Conservation (phyloP, 441 rosid genomes). For the Flueggea neowawraea region DNA sequence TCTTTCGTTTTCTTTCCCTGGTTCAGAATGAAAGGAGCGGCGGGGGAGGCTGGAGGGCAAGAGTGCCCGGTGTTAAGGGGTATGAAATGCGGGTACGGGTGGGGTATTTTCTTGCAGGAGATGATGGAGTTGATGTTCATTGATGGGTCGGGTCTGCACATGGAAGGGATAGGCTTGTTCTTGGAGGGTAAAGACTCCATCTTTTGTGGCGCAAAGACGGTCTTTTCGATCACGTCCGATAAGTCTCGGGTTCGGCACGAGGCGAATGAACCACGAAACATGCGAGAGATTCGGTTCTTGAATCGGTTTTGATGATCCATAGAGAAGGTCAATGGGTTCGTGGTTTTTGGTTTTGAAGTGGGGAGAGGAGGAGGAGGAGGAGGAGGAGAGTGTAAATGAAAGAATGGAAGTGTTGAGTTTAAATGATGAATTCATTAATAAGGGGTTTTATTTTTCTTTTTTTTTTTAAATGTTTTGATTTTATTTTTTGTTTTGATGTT, state of each 20-base stretch:
- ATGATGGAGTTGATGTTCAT: conserved; percentile 16
- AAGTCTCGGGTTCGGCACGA: conserved; percentile 58
- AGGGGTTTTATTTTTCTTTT: not conserved
- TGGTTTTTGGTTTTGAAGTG: not conserved
- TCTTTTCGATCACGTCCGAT: conserved; percentile 56
- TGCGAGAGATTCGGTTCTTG: conserved; percentile 57
- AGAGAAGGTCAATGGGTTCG: not conserved
- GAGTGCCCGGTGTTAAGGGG: conserved; percentile 19
- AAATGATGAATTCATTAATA: not conserved
- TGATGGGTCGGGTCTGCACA: conserved; percentile 36
- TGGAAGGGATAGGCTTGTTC: conserved; percentile 39
- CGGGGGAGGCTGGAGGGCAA: conserved; percentile 37
- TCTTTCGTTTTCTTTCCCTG: conserved; percentile 8
- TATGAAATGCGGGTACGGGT: conserved; percentile 22
- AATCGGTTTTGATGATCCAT: conserved; percentile 53
- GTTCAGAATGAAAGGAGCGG: conserved; percentile 24
- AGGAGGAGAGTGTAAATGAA: not conserved
- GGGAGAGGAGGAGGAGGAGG: not conserved
- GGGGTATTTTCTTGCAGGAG: conserved; percentile 27
- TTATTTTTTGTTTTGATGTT: too few species aligned
- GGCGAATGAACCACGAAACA: conserved; percentile 57
- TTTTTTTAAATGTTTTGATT: not conserved
- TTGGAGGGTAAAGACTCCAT: conserved; percentile 22
- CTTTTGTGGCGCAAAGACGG: conserved; percentile 33
- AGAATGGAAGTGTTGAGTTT: not conserved